These are phyloP conservation scores for Lasiodiplodia sp. DNA, from an alignment of 2,329 filamentous ascomycete genomes.

Conservation along the genomic window DNA sequence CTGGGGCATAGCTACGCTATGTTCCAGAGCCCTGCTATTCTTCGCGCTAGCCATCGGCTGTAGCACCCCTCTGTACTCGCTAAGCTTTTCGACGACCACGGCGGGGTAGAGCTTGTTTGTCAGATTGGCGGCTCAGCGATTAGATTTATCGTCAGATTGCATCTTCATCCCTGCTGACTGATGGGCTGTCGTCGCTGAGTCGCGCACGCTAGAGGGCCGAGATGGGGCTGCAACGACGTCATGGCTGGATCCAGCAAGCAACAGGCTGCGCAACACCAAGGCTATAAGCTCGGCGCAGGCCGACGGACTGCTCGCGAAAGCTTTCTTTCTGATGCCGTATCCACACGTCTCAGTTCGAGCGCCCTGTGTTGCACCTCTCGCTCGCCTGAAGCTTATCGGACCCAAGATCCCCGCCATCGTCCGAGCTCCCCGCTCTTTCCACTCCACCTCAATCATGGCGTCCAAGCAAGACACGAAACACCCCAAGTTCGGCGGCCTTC, in stretches of 20 bases:
- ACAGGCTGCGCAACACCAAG: not conserved
- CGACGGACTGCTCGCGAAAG: no score
- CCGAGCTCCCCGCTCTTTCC: not conserved
- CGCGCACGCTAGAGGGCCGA: not conserved
- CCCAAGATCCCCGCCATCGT: not conserved
- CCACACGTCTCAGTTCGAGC: not conserved
- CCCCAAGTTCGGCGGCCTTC: slow-evolving; percentile 47
- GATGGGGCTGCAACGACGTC: not conserved
- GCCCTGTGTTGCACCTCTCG: not conserved
- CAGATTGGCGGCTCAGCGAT: not conserved
- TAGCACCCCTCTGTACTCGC: not conserved
- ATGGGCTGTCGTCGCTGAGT: not conserved
- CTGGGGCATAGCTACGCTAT: no score
- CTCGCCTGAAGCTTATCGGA: not conserved
- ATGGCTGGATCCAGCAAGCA: slow-evolving; percentile 17
- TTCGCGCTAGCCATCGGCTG: no score
- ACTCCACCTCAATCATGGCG: slow-evolving; percentile 11
- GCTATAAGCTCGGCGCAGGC: not conserved
- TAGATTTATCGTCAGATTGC: not conserved
- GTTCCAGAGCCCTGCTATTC: no score
- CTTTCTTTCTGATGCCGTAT: not conserved
- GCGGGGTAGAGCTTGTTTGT: slow-evolving; percentile 23
- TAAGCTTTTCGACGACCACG: slow-evolving; percentile 6
- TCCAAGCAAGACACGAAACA: slow-evolving; percentile 37
- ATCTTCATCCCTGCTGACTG: slow-evolving; percentile 11